Evolutionary conservation across 73 alveolate species (phyloP).

Genomic region (Blepharisma japonicum): DNA sequence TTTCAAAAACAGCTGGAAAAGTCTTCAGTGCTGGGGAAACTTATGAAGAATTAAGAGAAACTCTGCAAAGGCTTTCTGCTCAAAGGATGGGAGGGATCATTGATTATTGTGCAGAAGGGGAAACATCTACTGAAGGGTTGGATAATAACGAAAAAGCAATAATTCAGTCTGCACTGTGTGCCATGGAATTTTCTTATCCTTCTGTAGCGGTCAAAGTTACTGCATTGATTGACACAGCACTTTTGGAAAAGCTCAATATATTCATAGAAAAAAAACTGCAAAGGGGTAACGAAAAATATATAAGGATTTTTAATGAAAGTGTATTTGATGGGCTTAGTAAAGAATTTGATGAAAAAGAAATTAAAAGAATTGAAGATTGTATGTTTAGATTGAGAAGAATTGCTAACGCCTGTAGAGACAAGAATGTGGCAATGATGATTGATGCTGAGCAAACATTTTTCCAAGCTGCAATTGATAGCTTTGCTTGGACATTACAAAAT

Average conservation of each 20-base stretch:
- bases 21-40: constrained; percentile 66
- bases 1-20: constrained; percentile 56
- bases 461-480: constrained; percentile 56
- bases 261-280: background rate
- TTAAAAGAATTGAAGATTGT: background rate
- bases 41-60: constrained; percentile 33
- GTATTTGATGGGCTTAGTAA: constrained; percentile 13
- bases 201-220: constrained; percentile 29
- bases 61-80: constrained; percentile 43
- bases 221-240: constrained; percentile 20
- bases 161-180: background rate
- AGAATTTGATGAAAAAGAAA: background rate
- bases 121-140: background rate
- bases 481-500: constrained; percentile 35
- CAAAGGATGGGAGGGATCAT: constrained; percentile 45
- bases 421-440: constrained; percentile 42
- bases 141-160: background rate
- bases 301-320: constrained; percentile 14
- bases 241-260: constrained; percentile 32
- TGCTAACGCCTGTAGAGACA: constrained; percentile 34
- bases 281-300: background rate
- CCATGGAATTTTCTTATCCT: background rate
- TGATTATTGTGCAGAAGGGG: constrained; percentile 38
- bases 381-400: constrained; percentile 36
- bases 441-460: constrained; percentile 78